Evolutionary conservation across 768 basidiomycete genomes (phyloP), one percentile per base, ranked within the genome.

Genomic region (Russula ochroleuca): DNA sequence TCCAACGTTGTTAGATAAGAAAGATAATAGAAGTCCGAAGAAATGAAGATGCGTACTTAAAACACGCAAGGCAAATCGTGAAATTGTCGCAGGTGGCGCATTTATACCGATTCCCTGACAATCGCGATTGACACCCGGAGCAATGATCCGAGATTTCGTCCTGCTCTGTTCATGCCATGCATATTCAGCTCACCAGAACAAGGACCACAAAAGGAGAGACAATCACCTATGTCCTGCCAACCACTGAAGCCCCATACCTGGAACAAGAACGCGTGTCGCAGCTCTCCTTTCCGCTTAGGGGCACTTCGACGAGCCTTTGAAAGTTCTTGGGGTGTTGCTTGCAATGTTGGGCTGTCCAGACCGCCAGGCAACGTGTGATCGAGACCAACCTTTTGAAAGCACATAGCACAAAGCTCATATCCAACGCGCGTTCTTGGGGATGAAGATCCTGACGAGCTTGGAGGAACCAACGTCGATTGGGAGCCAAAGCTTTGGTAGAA

Each of bases 201-300:
- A 66, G 55, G 17, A 49, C 17, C 21, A 57, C 25, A 61, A 6
- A 40, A 14, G 37, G 11, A 23, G 31, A 19, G 38, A 50, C 37
- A 81, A 88, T 65, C 71, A 94, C 94, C 91, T 57, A 97, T 86
- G 71, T 94, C 90, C 62, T 85, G 85, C 95, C 95, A 97, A 1
- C 91, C 90, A 47, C 77, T 75, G 37, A 81, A 81, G 1, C 86
- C 86, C 95, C 94, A 97, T 2, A 89, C 80, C 73, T 90, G 90
- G 75, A 96, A 94, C 49, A 83, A 74, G 72, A 89, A 98, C 1
- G 90, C 87, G 72, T 98, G 94, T 13, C 94, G 81, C 53, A 88
- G 73, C 64, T 88, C 82, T 15, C 90, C 90, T 72, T 90, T 92
- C 68, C 77, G 77, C 54, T 82, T 84, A 1, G 90, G 88, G 1